Conservation (phyloP, 371 early-diverging fungal genomes). For the Mortierella sp. region DNA sequence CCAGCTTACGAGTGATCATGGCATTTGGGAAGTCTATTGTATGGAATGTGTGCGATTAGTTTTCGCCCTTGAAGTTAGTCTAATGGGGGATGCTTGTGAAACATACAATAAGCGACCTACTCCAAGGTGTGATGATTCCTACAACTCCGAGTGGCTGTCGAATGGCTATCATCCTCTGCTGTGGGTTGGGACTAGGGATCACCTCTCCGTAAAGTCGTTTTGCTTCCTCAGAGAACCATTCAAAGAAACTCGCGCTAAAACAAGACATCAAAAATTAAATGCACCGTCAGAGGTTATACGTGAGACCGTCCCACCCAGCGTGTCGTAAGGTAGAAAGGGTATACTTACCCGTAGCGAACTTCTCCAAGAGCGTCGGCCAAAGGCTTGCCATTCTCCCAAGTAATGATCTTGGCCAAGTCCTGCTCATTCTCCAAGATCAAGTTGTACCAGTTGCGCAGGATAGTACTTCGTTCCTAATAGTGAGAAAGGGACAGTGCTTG, state of each 20-base stretch:
- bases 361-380: constrained; percentile 71
- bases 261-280: neutral
- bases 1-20: constrained; percentile 92
- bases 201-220: constrained; percentile 86
- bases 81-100: too few relatives aligned
- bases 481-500: neutral
- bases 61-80: neutral
- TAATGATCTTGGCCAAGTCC: constrained; percentile 84
- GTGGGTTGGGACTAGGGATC: constrained; percentile 74
- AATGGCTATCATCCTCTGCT: constrained; percentile 77
- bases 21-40: constrained; percentile 88
- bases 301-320: neutral
- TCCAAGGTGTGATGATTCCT: constrained; percentile 95
- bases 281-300: neutral
- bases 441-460: constrained; percentile 79
- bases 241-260: constrained; percentile 71
- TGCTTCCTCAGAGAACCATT: constrained; percentile 94
- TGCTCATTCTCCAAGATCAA: constrained; percentile 78
- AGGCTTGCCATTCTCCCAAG: constrained; percentile 85
- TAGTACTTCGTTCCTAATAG: constrained; percentile 66
- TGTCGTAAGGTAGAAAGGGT: constrained; percentile 37
- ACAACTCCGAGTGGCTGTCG: constrained; percentile 91
- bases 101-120: constrained; percentile 56
- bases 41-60: neutral
- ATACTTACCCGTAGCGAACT: constrained; percentile 75